phyloP scores from a whole-genome alignment of 345 rosid genomes.

The Brassica cretica region DNA sequence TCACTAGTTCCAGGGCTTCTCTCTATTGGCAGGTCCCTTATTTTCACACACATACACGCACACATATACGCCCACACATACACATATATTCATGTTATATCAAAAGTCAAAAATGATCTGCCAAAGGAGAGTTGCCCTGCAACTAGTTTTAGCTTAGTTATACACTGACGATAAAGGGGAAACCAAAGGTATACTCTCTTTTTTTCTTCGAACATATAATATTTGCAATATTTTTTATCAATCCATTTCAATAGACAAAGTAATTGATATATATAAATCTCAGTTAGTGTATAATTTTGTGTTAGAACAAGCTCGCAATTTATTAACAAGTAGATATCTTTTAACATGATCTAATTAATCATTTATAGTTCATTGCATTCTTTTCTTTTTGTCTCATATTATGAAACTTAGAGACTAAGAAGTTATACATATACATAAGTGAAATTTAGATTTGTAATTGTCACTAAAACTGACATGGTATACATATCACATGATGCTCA shows the following conservation, averaged over 20 bases:
- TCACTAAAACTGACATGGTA: background rate
- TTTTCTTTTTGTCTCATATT: background rate
- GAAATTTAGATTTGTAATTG: background rate
- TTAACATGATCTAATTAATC: background rate
- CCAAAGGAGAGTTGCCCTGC: slow-evolving; percentile 99
- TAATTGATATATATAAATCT: background rate
- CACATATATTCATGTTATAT: background rate
- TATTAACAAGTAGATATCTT: background rate
- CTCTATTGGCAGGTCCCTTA: slow-evolving; percentile 60
- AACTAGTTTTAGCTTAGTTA: slow-evolving; percentile 56
- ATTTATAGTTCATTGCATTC: background rate
- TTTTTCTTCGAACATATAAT: background rate
- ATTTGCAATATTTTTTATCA: background rate
- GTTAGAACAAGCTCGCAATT: background rate
- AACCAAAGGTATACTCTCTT: slow-evolving; percentile 15
- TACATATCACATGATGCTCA: slow-evolving; percentile 1
- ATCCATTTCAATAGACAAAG: background rate
- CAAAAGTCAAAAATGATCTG: slow-evolving; percentile 31
- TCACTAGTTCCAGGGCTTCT: slow-evolving; percentile 63
- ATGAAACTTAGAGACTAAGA: background rate
- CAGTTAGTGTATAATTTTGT: background rate
- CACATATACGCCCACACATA: background rate
- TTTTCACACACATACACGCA: slow-evolving; percentile 3
- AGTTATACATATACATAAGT: background rate
- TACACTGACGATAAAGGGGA: background rate